Evolutionary conservation across 2,329 filamentous ascomycete genomes (phyloP).

Genomic region (Apiospora arundinis): DNA sequence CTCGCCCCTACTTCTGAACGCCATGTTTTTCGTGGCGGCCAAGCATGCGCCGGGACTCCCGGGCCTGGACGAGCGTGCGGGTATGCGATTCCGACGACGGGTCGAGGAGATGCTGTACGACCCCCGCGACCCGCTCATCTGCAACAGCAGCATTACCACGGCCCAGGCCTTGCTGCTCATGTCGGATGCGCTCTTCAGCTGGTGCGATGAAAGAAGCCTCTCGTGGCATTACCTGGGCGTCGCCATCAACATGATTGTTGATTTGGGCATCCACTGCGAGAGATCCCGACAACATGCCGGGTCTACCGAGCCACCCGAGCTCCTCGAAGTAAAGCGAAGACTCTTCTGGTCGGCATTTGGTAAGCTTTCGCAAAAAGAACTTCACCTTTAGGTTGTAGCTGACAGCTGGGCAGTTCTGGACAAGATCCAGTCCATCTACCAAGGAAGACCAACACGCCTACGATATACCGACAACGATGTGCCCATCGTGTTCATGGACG

Average conservation of each 20-base stretch:
- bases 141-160: conserved; percentile 54
- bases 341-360: conserved; percentile 53
- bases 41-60: conserved; percentile 36
- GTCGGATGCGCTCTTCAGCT: conserved; percentile 55
- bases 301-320: conserved; percentile 26
- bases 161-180: conserved; percentile 60
- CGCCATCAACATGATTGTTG: conserved; percentile 61
- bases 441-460: conserved; percentile 56
- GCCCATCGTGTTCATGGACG: conserved; percentile 54
- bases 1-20: conserved; percentile 58
- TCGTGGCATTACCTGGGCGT: conserved; percentile 65
- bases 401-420: conserved; percentile 41
- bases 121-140: conserved; percentile 48
- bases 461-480: conserved; percentile 54
- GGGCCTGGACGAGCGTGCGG: conserved; percentile 45
- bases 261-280: conserved; percentile 57
- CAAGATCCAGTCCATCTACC: conserved; percentile 61
- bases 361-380: neutral
- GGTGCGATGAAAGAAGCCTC: conserved; percentile 54
- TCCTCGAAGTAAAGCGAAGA: conserved; percentile 51
- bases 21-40: conserved; percentile 52
- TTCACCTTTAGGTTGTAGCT: neutral
- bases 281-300: neutral
- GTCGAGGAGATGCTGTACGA: conserved; percentile 49
- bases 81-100: conserved; percentile 53